Percentiles rank a stretch among this genome's conserved stretches.
These are phyloP conservation scores for Globisporangium echinulatum DNA, from an alignment of 352 stramenopile genomes.

Conservation along the genomic window DNA sequence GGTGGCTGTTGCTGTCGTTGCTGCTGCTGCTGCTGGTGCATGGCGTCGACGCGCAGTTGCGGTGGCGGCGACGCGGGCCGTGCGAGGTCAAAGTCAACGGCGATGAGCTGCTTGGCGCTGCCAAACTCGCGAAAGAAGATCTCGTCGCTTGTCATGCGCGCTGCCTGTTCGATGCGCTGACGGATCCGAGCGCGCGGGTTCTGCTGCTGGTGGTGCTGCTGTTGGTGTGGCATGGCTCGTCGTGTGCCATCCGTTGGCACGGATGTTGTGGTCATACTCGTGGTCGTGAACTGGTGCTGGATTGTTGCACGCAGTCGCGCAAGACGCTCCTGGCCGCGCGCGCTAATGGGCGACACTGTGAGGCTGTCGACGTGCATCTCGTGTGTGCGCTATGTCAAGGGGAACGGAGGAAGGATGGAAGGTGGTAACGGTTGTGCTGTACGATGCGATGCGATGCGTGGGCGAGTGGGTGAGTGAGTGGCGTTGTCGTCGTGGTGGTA, in stretches of 20 bases:
- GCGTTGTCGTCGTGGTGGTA: no score
- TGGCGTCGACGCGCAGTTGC: no score
- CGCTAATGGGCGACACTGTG: constrained; percentile 41
- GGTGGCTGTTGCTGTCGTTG: constrained; percentile 1
- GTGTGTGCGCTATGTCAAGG: background rate
- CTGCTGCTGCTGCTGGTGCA: constrained; percentile 1
- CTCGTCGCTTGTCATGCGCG: constrained; percentile 36
- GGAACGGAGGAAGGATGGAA: no score
- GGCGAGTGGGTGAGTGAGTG: background rate
- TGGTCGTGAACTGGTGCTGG: constrained; percentile 27
- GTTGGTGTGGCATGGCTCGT: background rate
- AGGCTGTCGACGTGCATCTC: constrained; percentile 12
- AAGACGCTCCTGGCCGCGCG: constrained; percentile 28
- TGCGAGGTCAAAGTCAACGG: constrained; percentile 33
- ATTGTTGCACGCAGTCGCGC: constrained; percentile 37
- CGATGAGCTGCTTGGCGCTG: constrained; percentile 34
- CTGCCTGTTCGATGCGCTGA: constrained; percentile 41
- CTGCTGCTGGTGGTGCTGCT: background rate
- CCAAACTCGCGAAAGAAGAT: constrained; percentile 71
- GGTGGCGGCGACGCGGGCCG: constrained; percentile 10
- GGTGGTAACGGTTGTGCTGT: no score
- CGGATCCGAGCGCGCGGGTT: constrained; percentile 29
- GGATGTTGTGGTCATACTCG: background rate
- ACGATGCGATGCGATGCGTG: no score
- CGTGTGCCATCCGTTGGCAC: background rate